phyloP scores from a whole-genome alignment of 257 asterid species.

The Phtheirospermum japonicum region DNA sequence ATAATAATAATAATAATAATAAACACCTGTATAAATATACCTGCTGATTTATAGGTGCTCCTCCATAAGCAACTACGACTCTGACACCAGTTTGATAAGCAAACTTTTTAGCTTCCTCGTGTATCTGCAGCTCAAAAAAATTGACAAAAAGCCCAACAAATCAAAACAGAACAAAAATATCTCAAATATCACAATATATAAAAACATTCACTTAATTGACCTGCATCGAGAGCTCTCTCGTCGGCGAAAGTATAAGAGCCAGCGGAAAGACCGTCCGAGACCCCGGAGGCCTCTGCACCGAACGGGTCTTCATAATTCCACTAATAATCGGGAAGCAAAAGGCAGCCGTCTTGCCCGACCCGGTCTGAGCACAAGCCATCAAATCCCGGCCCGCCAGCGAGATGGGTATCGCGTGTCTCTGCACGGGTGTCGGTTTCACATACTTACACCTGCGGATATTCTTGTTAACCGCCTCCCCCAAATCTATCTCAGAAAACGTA shows the following conservation, averaged over 20 bases:
- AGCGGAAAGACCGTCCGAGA: slow-evolving; percentile 70
- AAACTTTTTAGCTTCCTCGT: slow-evolving; percentile 76
- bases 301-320: slow-evolving; percentile 61
- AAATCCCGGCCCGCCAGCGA: slow-evolving; percentile 76
- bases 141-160: background rate
- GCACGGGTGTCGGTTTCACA: slow-evolving; percentile 87
- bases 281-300: slow-evolving; percentile 59
- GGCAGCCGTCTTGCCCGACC: slow-evolving; percentile 90
- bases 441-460: slow-evolving; percentile 82
- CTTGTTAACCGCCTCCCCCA: slow-evolving; percentile 73
- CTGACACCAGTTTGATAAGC: slow-evolving; percentile 73
- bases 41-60: slow-evolving; percentile 83
- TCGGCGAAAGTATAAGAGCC: slow-evolving; percentile 83
- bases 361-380: slow-evolving; percentile 97
- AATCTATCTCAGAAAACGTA: slow-evolving; percentile 80
- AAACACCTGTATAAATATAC: slow-evolving; percentile 24
- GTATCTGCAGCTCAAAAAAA: slow-evolving; percentile 54
- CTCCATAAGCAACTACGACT: slow-evolving; percentile 84
- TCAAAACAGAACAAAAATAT: background rate
- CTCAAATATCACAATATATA: background rate
- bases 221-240: slow-evolving; percentile 89
- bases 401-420: slow-evolving; percentile 78
- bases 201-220: slow-evolving; percentile 29
- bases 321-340: slow-evolving; percentile 87
- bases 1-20: background rate